Percentiles rank a stretch among this genome's conserved stretches.
Evolutionary conservation across 805 yeast genomes (phyloP).

Genomic region (Phaffomyces opuntiae): DNA sequence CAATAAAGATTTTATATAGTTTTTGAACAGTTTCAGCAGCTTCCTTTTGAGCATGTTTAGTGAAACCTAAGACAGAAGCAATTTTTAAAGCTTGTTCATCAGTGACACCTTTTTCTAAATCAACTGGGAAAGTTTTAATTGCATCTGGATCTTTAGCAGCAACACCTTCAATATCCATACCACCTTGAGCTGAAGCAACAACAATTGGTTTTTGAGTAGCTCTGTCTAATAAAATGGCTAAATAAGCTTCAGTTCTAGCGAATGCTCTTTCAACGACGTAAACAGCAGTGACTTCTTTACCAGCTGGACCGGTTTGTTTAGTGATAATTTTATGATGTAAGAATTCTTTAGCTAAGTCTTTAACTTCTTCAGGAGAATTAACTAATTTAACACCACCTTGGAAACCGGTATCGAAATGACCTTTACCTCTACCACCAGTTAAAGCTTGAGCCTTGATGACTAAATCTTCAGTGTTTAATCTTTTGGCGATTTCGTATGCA

Average conservation of each 20-base stretch:
- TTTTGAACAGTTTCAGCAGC: conserved; percentile 84
- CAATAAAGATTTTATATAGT: conserved; percentile 82
- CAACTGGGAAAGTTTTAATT: conserved; percentile 80
- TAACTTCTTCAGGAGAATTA: conserved; percentile 78
- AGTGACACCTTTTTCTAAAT: conserved; percentile 73
- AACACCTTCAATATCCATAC: conserved; percentile 99
- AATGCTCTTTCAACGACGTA: conserved; percentile 93
- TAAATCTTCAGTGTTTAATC: conserved; percentile 68
- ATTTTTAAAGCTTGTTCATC: conserved; percentile 67
- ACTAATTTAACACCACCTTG: conserved; percentile 95
- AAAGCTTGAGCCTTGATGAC: conserved; percentile 98
- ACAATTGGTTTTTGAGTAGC: conserved; percentile 82
- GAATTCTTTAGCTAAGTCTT: conserved; percentile 82
- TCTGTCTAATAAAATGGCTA: conserved; percentile 94
- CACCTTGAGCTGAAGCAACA: conserved; percentile 97
- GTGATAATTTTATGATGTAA: conserved; percentile 89
- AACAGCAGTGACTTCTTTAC: conserved; percentile 95
- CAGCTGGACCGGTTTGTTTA: conserved; percentile 96
- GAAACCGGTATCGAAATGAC: conserved; percentile 91
- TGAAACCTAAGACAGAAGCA: conserved; percentile 78
- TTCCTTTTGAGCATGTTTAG: conserved; percentile 66
- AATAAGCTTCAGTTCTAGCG: conserved; percentile 90
- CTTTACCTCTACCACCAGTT: conserved; percentile 99
- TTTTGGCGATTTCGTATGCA: conserved; percentile 77
- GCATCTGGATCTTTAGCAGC: conserved; percentile 88